Evolutionary conservation across 495 filamentous ascomycete genomes (phyloP).

Genomic region (Lasiosphaeria ovina): DNA sequence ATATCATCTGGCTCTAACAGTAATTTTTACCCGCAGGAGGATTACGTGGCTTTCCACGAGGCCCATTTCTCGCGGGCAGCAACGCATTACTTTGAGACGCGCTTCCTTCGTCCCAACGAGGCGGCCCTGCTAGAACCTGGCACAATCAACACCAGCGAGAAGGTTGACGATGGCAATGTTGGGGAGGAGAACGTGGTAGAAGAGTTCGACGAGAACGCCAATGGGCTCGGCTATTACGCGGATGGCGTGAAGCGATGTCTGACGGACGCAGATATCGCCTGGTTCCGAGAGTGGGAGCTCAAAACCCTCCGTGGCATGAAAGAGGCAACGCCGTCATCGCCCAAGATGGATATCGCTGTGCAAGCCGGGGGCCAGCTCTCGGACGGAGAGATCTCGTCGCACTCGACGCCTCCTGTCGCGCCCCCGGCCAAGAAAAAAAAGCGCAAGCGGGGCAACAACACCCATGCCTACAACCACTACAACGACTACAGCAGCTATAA

Average conservation of each 20-base stretch:
- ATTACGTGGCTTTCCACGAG: conserved; percentile 68
- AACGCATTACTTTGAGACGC: conserved; percentile 47
- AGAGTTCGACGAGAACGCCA: conserved; percentile 53
- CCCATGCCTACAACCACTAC: too few relatives aligned
- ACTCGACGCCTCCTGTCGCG: conserved; percentile 28
- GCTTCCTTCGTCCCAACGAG: conserved; percentile 41
- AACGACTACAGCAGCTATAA: too few relatives aligned
- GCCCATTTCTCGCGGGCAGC: conserved; percentile 56
- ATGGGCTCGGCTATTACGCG: conserved; percentile 81
- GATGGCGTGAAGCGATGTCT: conserved; percentile 89
- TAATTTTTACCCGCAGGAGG: conserved; percentile 53
- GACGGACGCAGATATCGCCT: conserved; percentile 86
- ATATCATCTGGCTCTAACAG: conserved; percentile 1
- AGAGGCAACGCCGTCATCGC: conserved; percentile 10
- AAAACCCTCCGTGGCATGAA: conserved; percentile 60
- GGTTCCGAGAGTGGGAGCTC: conserved; percentile 89
- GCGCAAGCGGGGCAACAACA: conserved; percentile 31
- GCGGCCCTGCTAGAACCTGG: background rate
- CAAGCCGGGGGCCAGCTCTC: conserved; percentile 19
- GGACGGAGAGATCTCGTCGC: conserved; percentile 29
- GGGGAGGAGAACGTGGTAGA: conserved; percentile 25
- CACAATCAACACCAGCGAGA: background rate
- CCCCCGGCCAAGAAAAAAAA: conserved; percentile 31
- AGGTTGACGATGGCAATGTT: conserved; percentile 5
- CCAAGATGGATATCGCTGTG: conserved; percentile 11